Evolutionary conservation across 805 yeast genomes (phyloP).

Genomic region (Huiozyma naganishii): DNA sequence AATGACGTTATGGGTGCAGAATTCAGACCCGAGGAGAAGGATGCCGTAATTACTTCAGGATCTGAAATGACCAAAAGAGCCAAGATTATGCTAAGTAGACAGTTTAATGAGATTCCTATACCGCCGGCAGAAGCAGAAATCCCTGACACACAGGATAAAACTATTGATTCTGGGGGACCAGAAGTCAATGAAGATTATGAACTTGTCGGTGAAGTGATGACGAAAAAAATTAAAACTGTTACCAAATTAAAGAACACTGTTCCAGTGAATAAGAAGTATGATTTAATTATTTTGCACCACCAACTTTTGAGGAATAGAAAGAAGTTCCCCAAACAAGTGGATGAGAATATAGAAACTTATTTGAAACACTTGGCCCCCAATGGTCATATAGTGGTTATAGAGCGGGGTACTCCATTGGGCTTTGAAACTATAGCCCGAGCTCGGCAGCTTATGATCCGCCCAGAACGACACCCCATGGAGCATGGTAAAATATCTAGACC

Average conservation of each 20-base stretch:
- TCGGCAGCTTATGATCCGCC: constrained; percentile 81
- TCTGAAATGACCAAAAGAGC: constrained; percentile 75
- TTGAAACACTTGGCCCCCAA: constrained; percentile 58
- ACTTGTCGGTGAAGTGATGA: constrained; percentile 44
- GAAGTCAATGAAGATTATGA: constrained; percentile 24
- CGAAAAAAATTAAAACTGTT: constrained; percentile 41
- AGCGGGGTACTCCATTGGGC: constrained; percentile 84
- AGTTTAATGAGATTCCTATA: constrained; percentile 35
- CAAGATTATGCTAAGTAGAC: constrained; percentile 62
- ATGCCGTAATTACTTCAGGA: constrained; percentile 60
- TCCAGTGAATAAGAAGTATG: constrained; percentile 49
- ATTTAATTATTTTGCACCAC: constrained; percentile 74
- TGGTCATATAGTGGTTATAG: constrained; percentile 71
- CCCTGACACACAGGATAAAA: not conserved
- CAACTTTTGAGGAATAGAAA: constrained; percentile 53
- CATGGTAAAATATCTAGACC: constrained; percentile 61
- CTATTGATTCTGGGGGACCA: constrained; percentile 2
- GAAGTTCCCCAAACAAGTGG: constrained; percentile 64
- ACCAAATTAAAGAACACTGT: constrained; percentile 46
- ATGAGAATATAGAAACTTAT: constrained; percentile 48
- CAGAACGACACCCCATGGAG: constrained; percentile 50
- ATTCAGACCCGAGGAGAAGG: constrained; percentile 52
- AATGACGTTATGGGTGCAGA: constrained; percentile 63
- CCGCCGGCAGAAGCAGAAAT: constrained; percentile 7
- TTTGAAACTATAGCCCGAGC: constrained; percentile 85